These are phyloP conservation scores for Aphanomyces astaci DNA, from an alignment of 352 stramenopile genomes.

Conservation along the genomic window DNA sequence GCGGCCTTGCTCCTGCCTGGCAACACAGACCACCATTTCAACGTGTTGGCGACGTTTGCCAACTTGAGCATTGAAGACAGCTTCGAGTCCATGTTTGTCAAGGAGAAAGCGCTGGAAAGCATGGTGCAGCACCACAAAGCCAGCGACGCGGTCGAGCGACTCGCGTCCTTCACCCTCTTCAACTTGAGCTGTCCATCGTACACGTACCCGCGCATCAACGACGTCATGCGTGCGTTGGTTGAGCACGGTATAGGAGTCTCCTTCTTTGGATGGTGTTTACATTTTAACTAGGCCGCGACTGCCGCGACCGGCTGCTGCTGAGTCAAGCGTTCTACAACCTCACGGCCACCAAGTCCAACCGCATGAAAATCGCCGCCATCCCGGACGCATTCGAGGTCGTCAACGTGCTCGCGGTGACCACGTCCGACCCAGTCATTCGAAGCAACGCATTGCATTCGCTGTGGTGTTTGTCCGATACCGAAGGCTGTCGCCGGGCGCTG, in stretches of 20 bases:
- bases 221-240: constrained; percentile 50
- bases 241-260: constrained; percentile 31
- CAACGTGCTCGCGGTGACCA: constrained; percentile 27
- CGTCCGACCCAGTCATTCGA: constrained; percentile 28
- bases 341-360: constrained; percentile 50
- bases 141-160: constrained; percentile 31
- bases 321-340: constrained; percentile 63
- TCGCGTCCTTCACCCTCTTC: constrained; percentile 48
- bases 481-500: constrained; percentile 38
- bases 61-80: constrained; percentile 71
- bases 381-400: constrained; percentile 38
- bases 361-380: constrained; percentile 50
- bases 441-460: constrained; percentile 43
- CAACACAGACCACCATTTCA: constrained; percentile 30
- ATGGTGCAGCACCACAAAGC: constrained; percentile 45
- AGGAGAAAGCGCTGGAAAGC: constrained; percentile 61
- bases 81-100: constrained; percentile 53
- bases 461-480: constrained; percentile 49
- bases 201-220: constrained; percentile 57
- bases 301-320: constrained; percentile 36
- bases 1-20: constrained; percentile 25
- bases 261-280: background rate
- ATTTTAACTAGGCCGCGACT: constrained; percentile 22
- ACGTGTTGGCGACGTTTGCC: constrained; percentile 45
- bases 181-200: constrained; percentile 60